These are phyloP conservation scores for Entomortierella beljakovae DNA, from an alignment of 192 early-diverging fungal species.

Conservation along the genomic window DNA sequence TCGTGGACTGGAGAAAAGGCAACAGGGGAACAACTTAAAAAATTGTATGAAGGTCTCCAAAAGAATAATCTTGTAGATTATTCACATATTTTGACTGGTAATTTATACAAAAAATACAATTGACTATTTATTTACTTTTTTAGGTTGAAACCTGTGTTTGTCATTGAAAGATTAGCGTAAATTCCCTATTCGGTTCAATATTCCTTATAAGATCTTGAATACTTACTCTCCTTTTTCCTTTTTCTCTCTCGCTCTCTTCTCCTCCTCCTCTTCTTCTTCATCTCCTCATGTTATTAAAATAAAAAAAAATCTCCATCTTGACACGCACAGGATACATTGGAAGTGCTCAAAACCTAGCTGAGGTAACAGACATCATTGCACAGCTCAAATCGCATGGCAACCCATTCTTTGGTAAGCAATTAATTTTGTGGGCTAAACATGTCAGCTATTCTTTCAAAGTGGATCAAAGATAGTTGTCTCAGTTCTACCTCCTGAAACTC, in stretches of 20 bases:
- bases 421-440: background rate
- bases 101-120: background rate
- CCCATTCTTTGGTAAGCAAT: constrained; percentile 62
- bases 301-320: background rate
- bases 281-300: background rate
- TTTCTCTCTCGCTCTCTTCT: background rate
- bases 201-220: background rate
- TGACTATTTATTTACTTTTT: too few species aligned
- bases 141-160: too few species aligned
- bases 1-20: constrained; percentile 77
- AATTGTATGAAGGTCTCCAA: constrained; percentile 78
- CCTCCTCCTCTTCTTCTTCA: background rate
- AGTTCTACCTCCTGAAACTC: background rate
- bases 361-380: constrained; percentile 65
- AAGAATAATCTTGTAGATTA: constrained; percentile 80
- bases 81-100: constrained; percentile 86
- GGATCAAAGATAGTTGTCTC: background rate
- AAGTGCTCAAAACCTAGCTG: constrained; percentile 69
- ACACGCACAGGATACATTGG: constrained; percentile 81
- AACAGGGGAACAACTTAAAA: constrained; percentile 70
- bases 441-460: background rate
- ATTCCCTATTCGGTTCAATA: background rate
- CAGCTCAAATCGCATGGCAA: constrained; percentile 62
- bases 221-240: background rate
- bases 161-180: too few species aligned